Evolutionary conservation across 352 stramenopile species (phyloP).

Genomic region (Phytophthora uliginosa): DNA sequence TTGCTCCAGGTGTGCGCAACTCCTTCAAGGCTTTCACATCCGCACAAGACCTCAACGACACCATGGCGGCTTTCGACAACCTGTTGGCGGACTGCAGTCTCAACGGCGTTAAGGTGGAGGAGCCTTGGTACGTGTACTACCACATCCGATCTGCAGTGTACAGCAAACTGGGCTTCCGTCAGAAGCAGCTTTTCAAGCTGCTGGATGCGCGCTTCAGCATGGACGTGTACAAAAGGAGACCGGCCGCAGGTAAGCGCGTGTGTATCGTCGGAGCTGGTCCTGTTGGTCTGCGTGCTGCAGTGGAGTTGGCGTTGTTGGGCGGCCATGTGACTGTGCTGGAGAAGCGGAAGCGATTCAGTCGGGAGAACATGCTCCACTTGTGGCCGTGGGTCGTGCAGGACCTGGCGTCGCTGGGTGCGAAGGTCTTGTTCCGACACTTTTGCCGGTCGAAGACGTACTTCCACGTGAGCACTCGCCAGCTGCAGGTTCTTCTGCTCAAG

Average conservation of each 20-base stretch:
- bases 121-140: slow-evolving; percentile 63
- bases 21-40: slow-evolving; percentile 64
- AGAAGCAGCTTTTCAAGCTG: slow-evolving; percentile 75
- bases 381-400: slow-evolving; percentile 87
- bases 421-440: slow-evolving; percentile 78
- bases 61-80: slow-evolving; percentile 50
- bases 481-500: slow-evolving; percentile 87
- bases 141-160: slow-evolving; percentile 62
- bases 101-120: slow-evolving; percentile 42
- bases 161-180: slow-evolving; percentile 64
- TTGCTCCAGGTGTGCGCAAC: slow-evolving; percentile 13
- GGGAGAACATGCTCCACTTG: slow-evolving; percentile 85
- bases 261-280: slow-evolving; percentile 78
- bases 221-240: slow-evolving; percentile 54
- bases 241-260: slow-evolving; percentile 58
- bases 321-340: slow-evolving; percentile 76
- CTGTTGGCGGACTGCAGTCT: slow-evolving; percentile 56
- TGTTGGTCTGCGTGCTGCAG: slow-evolving; percentile 70
- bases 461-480: slow-evolving; percentile 80
- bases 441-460: slow-evolving; percentile 81
- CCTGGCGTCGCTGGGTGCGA: slow-evolving; percentile 73
- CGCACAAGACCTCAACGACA: slow-evolving; percentile 62
- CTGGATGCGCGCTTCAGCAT: slow-evolving; percentile 56
- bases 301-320: slow-evolving; percentile 76
- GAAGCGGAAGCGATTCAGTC: slow-evolving; percentile 79